These are phyloP conservation scores for Picea glauca DNA, from an alignment of 75 land plant genomes.

Conservation along the genomic window DNA sequence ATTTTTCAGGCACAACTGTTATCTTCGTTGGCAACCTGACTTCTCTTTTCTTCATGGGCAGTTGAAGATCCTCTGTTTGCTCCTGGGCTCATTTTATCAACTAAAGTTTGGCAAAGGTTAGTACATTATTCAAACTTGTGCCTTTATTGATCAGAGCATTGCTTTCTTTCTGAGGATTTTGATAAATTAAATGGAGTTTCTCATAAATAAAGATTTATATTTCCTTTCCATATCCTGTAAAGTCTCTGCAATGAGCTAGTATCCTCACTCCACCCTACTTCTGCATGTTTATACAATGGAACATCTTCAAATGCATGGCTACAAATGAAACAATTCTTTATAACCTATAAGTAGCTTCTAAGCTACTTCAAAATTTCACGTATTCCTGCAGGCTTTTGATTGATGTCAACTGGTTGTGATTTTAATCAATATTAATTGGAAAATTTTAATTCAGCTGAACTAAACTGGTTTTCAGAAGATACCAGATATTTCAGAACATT, in stretches of 20 bases:
- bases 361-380: not conserved
- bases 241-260: not conserved
- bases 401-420: not conserved
- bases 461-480: not conserved
- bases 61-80: not conserved
- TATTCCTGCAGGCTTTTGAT: not conserved
- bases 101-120: not conserved
- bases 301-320: not conserved
- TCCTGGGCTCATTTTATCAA: not conserved
- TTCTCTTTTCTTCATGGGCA: not conserved
- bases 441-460: not conserved
- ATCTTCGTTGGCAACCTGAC: not conserved
- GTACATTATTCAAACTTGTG: not conserved
- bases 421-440: not conserved
- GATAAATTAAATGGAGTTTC: not conserved
- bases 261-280: not conserved
- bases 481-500: not conserved
- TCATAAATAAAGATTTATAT: not conserved
- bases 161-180: not conserved
- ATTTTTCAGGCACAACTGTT: not conserved
- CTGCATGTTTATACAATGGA: not conserved
- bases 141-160: not conserved
- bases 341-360: not conserved
- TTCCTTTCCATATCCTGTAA: not conserved
- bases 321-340: not conserved